A percentile compares a stretch with the other conserved stretches of the same genome.
Evolutionary conservation across 192 early-diverging fungal species (phyloP).

Genomic region (Umbelopsis ramanniana): DNA sequence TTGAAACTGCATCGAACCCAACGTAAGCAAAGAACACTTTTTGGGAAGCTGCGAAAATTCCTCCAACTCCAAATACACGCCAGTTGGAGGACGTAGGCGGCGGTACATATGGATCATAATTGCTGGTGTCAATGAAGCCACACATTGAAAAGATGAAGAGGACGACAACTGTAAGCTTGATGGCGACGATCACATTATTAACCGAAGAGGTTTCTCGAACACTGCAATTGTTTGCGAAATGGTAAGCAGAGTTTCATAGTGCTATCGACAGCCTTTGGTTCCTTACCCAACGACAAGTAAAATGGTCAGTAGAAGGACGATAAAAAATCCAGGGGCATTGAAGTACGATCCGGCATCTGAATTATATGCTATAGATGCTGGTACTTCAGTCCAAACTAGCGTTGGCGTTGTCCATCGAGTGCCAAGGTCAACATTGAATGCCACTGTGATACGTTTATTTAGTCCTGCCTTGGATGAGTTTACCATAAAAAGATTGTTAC

Average conservation of each 20-base stretch:
- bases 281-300: conserved; percentile 67
- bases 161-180: conserved; percentile 76
- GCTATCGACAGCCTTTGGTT: not conserved
- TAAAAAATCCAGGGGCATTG: conserved; percentile 77
- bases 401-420: conserved; percentile 69
- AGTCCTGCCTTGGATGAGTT: not conserved
- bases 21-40: conserved; percentile 84
- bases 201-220: conserved; percentile 74
- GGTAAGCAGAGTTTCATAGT: not conserved
- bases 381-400: conserved; percentile 64
- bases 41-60: conserved; percentile 74
- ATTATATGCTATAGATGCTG: conserved; percentile 40
- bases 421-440: conserved; percentile 57
- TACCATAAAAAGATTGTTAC: not conserved
- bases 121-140: conserved; percentile 67
- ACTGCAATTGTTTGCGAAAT: conserved; percentile 8
- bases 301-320: conserved; percentile 65
- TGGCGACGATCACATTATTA: conserved; percentile 69
- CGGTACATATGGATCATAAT: conserved; percentile 84
- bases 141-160: conserved; percentile 82
- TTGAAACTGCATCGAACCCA: conserved; percentile 89
- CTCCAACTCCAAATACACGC: conserved; percentile 69
- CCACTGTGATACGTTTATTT: conserved; percentile 38
- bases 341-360: conserved; percentile 54
- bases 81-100: conserved; percentile 43